Percentiles rank a stretch among this genome's conserved stretches.
Evolutionary conservation across 768 basidiomycete species (phyloP).

Genomic region (Lentinus brumalis): DNA sequence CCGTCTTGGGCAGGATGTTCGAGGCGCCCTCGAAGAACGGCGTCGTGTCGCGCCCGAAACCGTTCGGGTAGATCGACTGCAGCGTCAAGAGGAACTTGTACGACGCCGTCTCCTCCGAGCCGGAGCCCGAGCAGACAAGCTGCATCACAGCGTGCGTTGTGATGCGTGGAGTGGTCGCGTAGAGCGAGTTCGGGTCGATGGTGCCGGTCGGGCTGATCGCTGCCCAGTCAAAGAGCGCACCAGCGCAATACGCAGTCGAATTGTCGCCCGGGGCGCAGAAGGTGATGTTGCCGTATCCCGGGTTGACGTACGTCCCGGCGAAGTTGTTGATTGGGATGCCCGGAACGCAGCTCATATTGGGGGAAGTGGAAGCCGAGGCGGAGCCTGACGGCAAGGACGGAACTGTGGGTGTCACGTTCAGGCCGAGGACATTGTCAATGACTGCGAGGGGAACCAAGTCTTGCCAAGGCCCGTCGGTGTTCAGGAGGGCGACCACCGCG

Average conservation of each 20-base stretch:
- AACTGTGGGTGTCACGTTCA: background rate
- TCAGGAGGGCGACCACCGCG: constrained; percentile 34
- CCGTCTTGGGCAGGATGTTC: background rate
- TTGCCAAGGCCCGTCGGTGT: constrained; percentile 18
- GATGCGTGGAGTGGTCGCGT: constrained; percentile 35
- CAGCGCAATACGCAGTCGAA: constrained; percentile 25
- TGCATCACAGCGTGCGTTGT: background rate
- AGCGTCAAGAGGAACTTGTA: constrained; percentile 26
- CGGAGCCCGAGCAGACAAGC: constrained; percentile 16
- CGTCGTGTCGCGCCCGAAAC: constrained; percentile 38
- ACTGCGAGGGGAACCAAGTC: constrained; percentile 1
- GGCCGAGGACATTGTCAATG: constrained; percentile 15
- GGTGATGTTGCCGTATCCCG: constrained; percentile 40
- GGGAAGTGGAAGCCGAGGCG: constrained; percentile 11
- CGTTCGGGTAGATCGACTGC: constrained; percentile 35
- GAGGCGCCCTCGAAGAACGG: constrained; percentile 24
- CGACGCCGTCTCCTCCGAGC: background rate
- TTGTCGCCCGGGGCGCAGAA: constrained; percentile 34
- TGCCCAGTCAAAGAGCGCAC: constrained; percentile 30
- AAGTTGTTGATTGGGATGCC: constrained; percentile 25
- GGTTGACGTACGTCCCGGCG: constrained; percentile 38
- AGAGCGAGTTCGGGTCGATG: constrained; percentile 1
- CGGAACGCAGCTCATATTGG: background rate
- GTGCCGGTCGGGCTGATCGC: constrained; percentile 24
- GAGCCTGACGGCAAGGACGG: background rate